Base-by-base conservation (phyloP, 1,284 basidiomycete genomes). In the Inonotus obliquus region DNA sequence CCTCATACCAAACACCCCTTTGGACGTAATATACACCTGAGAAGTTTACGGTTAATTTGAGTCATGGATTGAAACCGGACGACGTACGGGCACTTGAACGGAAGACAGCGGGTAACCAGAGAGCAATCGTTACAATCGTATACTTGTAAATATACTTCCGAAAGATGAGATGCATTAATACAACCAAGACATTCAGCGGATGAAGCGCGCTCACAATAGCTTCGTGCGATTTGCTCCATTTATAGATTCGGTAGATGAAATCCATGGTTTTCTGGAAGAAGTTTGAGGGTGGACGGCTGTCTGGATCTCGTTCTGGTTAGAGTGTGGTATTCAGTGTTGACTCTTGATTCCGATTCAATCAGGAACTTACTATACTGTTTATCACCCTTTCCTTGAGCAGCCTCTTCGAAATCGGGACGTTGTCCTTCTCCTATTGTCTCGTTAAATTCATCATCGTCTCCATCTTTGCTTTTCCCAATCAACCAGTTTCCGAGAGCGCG, bases 81-180 rank as follows among this genome's bases (percentile, higher is more conserved):
- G 49, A 75, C 78, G 67, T 63, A 83, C 77, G 68, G 56, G 78
- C 83, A 71, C 72, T 76, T 44, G 37, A 72, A 67, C 54, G 73
- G 54, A 80, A 70, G 0, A 86, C 79, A 1, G 76, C 68, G 0
- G 84, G 84, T 0, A 85, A 69, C 81, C 82, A 87, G 1, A 87
- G 70, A 0, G 78, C 79, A 37, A 87, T 71, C 0, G 79, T 79
- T 17, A 85, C 70, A 11, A 86, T 60, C 0, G 76, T 77, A 68
- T 85, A 84, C 65, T 84, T 81, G 69, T 85, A 74, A 0, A 80
- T 78, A 66, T 83, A 89, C 79, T 81, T 47, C n/a, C 0, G n/a
- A n/a, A n/a, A n/a, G 44, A 45, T n/a, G 21, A 45, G 25, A 37
- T 39, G 11, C 10, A n/a, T 19, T 23, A 23, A 19, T 19, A 23